These are phyloP conservation scores for Leccinum subgranulosum DNA, from an alignment of 768 basidiomycete species.

Conservation along the genomic window DNA sequence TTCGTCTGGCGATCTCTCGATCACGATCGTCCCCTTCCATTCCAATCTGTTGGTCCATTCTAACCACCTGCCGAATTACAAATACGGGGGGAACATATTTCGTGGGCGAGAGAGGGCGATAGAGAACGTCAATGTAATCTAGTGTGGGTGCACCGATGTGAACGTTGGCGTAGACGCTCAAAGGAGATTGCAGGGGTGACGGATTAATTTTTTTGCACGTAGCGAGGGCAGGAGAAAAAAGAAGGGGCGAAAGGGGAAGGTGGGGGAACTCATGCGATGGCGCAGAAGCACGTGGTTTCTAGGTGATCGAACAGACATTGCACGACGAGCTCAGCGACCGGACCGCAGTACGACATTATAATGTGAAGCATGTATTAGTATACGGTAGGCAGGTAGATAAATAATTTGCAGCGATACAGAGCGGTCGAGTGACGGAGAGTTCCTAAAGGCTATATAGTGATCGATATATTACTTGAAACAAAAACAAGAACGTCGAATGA, in stretches of 20 bases:
- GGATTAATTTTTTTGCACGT: background rate
- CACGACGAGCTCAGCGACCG: slow-evolving; percentile 2
- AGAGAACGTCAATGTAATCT: background rate
- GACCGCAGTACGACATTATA: slow-evolving; percentile 16
- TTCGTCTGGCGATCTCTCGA: slow-evolving; percentile 13
- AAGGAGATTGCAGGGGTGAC: background rate
- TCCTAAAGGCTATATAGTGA: slow-evolving; percentile 17
- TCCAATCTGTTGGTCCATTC: background rate
- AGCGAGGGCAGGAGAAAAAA: background rate
- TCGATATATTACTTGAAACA: slow-evolving; percentile 19
- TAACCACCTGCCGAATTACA: background rate
- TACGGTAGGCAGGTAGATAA: slow-evolving; percentile 15
- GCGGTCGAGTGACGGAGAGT: slow-evolving; percentile 10
- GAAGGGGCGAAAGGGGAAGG: background rate
- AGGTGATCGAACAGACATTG: background rate
- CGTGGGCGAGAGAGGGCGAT: background rate
- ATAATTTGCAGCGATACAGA: slow-evolving; percentile 28
- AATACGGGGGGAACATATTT: background rate
- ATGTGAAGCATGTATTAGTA: slow-evolving; percentile 11
- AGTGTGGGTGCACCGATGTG: background rate
- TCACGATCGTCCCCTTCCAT: slow-evolving; percentile 12
- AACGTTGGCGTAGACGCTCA: background rate
- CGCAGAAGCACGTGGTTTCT: slow-evolving; percentile 1
- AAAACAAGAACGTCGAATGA: background rate
- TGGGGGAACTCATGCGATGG: background rate